Conservation (phyloP, 331 rosid genomes). For the Pyracantha coccinea region DNA sequence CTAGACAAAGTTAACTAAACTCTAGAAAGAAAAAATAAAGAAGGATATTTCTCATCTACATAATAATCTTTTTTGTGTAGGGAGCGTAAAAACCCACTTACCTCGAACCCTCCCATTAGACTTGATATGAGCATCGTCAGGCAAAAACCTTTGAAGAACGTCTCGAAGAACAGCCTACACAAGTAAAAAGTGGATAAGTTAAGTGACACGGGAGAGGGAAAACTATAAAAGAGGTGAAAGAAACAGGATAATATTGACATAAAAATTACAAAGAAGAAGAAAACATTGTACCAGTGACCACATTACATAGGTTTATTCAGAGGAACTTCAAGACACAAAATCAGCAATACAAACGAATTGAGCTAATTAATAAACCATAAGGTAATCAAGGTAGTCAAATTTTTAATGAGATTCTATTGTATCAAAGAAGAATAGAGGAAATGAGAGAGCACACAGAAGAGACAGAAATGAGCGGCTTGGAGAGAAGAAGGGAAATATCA, state of each 20-base stretch:
- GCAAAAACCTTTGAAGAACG: conserved; percentile 66
- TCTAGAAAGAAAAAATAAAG: not conserved
- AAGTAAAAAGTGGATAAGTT: conserved; percentile 9
- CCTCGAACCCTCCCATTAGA: conserved; percentile 94
- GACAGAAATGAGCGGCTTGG: not conserved
- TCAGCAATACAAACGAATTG: not conserved
- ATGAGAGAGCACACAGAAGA: not conserved
- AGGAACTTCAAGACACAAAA: not conserved
- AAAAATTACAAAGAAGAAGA: not conserved
- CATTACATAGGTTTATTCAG: not conserved
- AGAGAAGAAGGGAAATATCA: not conserved
- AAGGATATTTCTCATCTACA: not conserved
- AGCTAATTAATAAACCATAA: not conserved
- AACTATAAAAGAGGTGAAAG: not conserved
- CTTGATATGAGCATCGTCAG: conserved; percentile 73
- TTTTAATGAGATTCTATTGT: not conserved
- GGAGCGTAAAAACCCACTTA: conserved; percentile 21
- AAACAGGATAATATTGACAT: not conserved
- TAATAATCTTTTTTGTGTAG: not conserved
- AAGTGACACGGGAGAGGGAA: not conserved
- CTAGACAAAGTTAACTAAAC: not conserved
- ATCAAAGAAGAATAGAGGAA: not conserved
- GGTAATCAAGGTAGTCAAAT: not conserved
- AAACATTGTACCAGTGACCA: not conserved
- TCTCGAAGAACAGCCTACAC: conserved; percentile 84